These are phyloP conservation scores for Xylaria sp. DNA, from an alignment of 2,329 filamentous ascomycete genomes.

Conservation along the genomic window DNA sequence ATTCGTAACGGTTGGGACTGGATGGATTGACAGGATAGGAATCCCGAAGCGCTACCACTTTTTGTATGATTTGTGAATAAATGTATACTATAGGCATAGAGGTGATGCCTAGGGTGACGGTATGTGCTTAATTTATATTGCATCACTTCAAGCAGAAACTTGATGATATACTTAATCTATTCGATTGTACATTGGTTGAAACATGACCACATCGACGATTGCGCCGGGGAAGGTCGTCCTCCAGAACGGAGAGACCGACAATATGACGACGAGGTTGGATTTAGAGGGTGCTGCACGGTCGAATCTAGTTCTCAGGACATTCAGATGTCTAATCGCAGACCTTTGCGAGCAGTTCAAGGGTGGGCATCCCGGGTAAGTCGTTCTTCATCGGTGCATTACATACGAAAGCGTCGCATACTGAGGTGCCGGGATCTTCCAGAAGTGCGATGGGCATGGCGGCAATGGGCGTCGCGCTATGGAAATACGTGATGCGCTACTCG, in stretches of 20 bases:
- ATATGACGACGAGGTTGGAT: background rate
- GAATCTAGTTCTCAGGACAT: slow-evolving; percentile 58
- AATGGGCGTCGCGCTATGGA: slow-evolving; percentile 50
- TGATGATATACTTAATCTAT: background rate
- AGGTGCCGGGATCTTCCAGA: slow-evolving; percentile 12
- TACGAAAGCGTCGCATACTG: slow-evolving; percentile 17
- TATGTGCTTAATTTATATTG: background rate
- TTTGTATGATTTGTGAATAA: too few relatives aligned
- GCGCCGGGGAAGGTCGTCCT: background rate
- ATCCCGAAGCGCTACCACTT: background rate
- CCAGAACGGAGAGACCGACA: background rate
- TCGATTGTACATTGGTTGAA: background rate
- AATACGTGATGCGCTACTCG: slow-evolving; percentile 62
- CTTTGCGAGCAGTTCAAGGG: slow-evolving; percentile 73
- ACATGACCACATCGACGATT: background rate
- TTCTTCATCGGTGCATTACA: background rate
- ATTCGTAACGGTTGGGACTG: too few relatives aligned
- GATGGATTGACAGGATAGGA: background rate
- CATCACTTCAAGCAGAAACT: background rate
- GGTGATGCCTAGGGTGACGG: background rate
- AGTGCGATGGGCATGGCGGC: slow-evolving; percentile 46
- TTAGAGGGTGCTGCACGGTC: background rate
- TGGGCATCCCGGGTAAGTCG: slow-evolving; percentile 67
- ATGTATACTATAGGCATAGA: too few relatives aligned
- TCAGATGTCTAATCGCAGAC: slow-evolving; percentile 69